A percentile compares a stretch with the other conserved stretches of the same genome.
phyloP scores from a whole-genome alignment of 306 rosid species.

The Trichosanthes cucumerina region DNA sequence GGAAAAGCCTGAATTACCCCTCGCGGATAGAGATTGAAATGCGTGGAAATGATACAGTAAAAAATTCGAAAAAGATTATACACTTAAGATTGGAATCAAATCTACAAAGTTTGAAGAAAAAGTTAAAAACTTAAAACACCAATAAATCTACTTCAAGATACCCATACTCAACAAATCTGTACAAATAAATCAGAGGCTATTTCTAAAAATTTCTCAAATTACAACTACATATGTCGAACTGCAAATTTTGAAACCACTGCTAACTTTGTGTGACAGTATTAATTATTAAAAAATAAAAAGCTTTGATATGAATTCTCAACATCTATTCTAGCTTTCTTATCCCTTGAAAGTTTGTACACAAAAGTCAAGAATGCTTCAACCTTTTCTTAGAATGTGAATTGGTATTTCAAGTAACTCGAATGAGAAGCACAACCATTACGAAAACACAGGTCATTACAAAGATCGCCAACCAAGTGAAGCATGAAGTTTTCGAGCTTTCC shows the following conservation, averaged over 20 bases:
- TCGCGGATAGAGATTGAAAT: background rate
- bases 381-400: background rate
- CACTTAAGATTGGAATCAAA: background rate
- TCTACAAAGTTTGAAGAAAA: background rate
- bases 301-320: background rate
- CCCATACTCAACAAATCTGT: background rate
- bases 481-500: slow-evolving; percentile 62
- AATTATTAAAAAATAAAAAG: background rate
- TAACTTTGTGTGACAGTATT: background rate
- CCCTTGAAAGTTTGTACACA: background rate
- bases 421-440: slow-evolving; percentile 79
- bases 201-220: background rate
- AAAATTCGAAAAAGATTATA: background rate
- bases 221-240: background rate
- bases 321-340: background rate
- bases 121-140: background rate
- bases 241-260: background rate
- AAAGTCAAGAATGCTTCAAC: background rate
- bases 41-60: background rate
- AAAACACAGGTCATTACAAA: slow-evolving; percentile 64
- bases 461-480: slow-evolving; percentile 69
- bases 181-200: background rate
- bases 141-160: background rate
- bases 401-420: slow-evolving; percentile 49
- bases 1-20: background rate